phyloP scores from a whole-genome alignment of 352 stramenopile genomes.

The Pythium graminicola region DNA sequence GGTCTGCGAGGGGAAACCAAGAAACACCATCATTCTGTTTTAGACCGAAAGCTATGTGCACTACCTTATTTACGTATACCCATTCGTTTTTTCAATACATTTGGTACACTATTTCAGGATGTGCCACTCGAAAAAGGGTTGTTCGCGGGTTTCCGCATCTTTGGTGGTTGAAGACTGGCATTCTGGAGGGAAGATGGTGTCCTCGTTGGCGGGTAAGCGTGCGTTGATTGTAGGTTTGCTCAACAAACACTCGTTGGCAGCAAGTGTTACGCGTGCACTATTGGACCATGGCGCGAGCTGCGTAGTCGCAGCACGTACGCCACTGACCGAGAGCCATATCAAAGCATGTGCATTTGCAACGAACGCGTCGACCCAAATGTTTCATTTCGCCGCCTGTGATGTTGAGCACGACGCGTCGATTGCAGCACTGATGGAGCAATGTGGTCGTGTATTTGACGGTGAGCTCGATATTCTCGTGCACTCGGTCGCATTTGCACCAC shows the following conservation, averaged over 20 bases:
- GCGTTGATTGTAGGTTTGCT: constrained; percentile 85
- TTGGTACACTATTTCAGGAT: not conserved
- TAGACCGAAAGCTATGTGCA: too few relatives aligned
- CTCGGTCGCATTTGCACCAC: constrained; percentile 85
- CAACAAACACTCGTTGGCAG: constrained; percentile 87
- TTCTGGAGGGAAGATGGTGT: constrained; percentile 12
- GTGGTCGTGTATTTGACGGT: constrained; percentile 36
- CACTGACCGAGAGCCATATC: constrained; percentile 40
- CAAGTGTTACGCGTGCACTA: constrained; percentile 59
- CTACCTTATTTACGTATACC: too few relatives aligned
- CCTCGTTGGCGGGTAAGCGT: constrained; percentile 51
- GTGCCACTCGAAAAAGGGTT: not conserved
- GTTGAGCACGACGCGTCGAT: constrained; percentile 59
- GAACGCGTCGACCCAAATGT: not conserved
- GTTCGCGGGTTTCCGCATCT: constrained; percentile 7
- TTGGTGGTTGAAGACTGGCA: constrained; percentile 20
- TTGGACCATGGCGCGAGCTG: constrained; percentile 59
- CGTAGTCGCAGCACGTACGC: constrained; percentile 62
- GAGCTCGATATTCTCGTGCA: constrained; percentile 85
- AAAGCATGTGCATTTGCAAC: constrained; percentile 44
- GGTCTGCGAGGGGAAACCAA: not conserved
- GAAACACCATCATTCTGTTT: constrained; percentile 22
- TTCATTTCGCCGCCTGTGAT: constrained; percentile 68
- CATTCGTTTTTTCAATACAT: too few relatives aligned
- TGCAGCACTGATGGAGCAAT: constrained; percentile 38